Evolutionary conservation across 805 yeast species (phyloP), one percentile per base, ranked within the genome.

Genomic region (Lachancea fermentati): DNA sequence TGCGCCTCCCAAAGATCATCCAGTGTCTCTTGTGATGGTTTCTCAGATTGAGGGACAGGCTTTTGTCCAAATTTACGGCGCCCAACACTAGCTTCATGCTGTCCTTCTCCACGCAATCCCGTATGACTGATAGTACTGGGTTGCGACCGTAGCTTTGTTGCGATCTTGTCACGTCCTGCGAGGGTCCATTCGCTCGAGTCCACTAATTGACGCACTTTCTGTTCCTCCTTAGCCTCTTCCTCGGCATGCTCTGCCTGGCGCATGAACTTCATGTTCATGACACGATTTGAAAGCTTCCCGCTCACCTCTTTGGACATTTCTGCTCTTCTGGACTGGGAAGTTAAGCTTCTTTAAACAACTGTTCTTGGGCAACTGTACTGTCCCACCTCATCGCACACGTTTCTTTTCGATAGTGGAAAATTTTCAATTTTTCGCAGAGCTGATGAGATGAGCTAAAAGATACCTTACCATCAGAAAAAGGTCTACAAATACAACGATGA

Each of bases 221-320:
- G 64, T 30, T 64, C 67, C n/a, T 59, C 57, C 29, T 67, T 54
- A 19, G 58, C 56, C 40, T 54, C 51, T 44, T 55, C 57, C 17
- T 55, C 63, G 17, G 52, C 60, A n/a, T 57, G 55, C 29, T 63
- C 69, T 16, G 72, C 75, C 26, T 70, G 58, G 34, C 60, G 66
- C 79, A 78, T 75, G 66, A 78, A 79, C 70, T 85, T 86, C 96
- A 86, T 86, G 73, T 81, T 82, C 78, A 81, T 68, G 52, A 86
- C 85, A 52, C 87, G 73, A 52, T 76, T 75, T 19, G 93, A 82
- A 42, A 78, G 63, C 34, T 60, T 58, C 12, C 63, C 67, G 31
- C 55, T 57, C 12, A 55, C 54, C 16, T 37, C 45, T 29, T 39
- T 35, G 13, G 38, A 19, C 42, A 39, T 39, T 16, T 29, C 29